Evolutionary conservation across 306 rosid species (phyloP).

Genomic region (Cyamopsis tetragonoloba): DNA sequence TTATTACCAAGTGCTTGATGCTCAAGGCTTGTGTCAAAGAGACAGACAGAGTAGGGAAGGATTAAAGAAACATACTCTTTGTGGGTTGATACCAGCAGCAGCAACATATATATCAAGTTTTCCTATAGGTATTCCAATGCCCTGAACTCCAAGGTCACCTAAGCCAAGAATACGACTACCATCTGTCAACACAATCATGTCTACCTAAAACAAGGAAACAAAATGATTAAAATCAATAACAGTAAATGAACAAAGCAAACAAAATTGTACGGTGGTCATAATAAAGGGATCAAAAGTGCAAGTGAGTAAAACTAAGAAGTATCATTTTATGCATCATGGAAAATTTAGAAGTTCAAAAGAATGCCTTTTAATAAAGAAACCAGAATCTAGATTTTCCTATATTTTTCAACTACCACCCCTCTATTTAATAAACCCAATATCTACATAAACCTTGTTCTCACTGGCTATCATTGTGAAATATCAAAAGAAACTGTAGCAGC

Average conservation of each 20-base stretch:
- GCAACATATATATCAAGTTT: conserved; percentile 93
- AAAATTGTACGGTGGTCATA: no score
- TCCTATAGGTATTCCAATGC: conserved; percentile 89
- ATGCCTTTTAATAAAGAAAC: not conserved
- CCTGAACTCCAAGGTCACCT: conserved; percentile 96
- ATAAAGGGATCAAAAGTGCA: no score
- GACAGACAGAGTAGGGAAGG: not conserved
- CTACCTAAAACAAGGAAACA: conserved; percentile 57
- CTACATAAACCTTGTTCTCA: not conserved
- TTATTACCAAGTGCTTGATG: no score
- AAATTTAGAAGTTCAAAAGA: not conserved
- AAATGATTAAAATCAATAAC: conserved; percentile 2
- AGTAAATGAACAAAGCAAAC: no score
- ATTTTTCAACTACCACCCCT: not conserved
- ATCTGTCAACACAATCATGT: conserved; percentile 90
- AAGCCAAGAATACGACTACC: conserved; percentile 96
- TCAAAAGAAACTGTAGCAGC: not conserved
- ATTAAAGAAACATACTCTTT: conserved; percentile 50
- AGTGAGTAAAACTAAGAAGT: no score
- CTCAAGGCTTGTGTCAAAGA: no score
- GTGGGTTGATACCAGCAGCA: conserved; percentile 91
- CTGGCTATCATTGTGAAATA: not conserved
- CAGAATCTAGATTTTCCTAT: not conserved
- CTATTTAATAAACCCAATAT: not conserved
- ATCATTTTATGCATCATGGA: not conserved